A percentile compares a stretch with the other conserved stretches of the same genome.
These are phyloP conservation scores for Phyllostachys edulis DNA, from an alignment of 176 grass and related monocot genomes.

Conservation along the genomic window DNA sequence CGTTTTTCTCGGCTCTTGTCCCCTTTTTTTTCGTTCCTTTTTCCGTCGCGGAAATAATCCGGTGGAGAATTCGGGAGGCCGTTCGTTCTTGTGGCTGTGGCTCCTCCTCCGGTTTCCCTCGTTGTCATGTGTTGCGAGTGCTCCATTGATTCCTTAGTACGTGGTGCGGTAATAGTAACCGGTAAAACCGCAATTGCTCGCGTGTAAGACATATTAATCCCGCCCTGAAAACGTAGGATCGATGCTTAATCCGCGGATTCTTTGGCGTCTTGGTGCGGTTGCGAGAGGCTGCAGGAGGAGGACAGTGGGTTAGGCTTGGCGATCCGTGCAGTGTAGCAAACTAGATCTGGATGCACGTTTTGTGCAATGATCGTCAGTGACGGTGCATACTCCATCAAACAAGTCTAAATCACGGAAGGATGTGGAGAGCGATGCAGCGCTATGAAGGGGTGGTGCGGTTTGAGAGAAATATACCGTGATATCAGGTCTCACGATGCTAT, in stretches of 20 bases:
- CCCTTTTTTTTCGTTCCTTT: not conserved
- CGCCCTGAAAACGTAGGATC: too few species aligned
- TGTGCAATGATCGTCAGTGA: not conserved
- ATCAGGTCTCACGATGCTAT: too few species aligned
- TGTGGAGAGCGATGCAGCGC: too few species aligned
- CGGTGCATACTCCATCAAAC: too few species aligned
- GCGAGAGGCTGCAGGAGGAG: too few species aligned
- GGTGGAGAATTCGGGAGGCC: conserved; percentile 41
- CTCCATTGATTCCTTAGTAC: not conserved
- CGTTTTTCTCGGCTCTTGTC: not conserved
- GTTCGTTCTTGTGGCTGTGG: conserved; percentile 69
- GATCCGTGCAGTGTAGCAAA: not conserved
- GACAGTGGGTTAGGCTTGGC: not conserved
- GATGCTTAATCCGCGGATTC: not conserved
- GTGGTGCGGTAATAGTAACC: not conserved
- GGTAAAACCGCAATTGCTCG: not conserved
- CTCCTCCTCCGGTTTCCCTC: conserved; percentile 38
- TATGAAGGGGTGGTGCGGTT: too few species aligned
- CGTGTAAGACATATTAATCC: not conserved
- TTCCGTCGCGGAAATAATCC: conserved; percentile 8
- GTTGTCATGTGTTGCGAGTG: conserved; percentile 22
- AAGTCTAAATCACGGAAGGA: too few species aligned
- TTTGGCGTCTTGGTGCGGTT: not conserved
- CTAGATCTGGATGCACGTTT: not conserved
- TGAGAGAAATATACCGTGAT: too few species aligned